Evolutionary conservation across 2,329 filamentous ascomycete species (phyloP).

Genomic region (Aspergillus versicolor): DNA sequence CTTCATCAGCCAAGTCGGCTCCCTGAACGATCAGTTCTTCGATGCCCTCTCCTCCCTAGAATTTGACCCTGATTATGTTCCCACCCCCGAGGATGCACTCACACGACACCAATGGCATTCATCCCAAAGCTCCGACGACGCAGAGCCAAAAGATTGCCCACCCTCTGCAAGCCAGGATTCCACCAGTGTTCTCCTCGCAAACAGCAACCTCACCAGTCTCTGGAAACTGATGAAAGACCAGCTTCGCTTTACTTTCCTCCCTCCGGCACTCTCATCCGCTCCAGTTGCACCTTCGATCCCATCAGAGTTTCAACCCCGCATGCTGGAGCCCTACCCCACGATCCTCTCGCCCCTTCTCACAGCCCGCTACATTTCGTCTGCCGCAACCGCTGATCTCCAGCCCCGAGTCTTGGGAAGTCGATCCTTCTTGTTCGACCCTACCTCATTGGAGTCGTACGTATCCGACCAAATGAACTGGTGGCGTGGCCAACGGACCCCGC

Average conservation of each 20-base stretch:
- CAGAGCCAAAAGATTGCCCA: slow-evolving; percentile 12
- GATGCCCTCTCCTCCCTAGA: slow-evolving; percentile 43
- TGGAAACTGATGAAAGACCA: slow-evolving; percentile 66
- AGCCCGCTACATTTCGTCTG: slow-evolving; percentile 43
- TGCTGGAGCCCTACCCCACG: slow-evolving; percentile 38
- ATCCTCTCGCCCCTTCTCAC: slow-evolving; percentile 46
- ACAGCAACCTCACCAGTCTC: slow-evolving; percentile 60
- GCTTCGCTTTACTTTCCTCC: slow-evolving; percentile 52
- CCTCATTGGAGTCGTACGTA: slow-evolving; percentile 65
- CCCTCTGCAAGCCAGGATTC: slow-evolving; percentile 43
- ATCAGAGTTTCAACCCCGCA: slow-evolving; percentile 32
- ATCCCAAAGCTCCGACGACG: slow-evolving; percentile 10
- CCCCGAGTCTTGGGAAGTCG: slow-evolving; percentile 52
- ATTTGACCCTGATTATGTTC: slow-evolving; percentile 27
- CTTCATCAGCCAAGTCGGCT: slow-evolving; percentile 74
- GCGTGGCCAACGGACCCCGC: slow-evolving; percentile 70
- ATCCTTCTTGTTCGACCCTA: slow-evolving; percentile 65
- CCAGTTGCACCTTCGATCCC: slow-evolving; percentile 30
- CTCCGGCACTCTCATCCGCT: slow-evolving; percentile 14
- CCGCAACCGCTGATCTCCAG: slow-evolving; percentile 23
- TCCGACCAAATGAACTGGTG: slow-evolving; percentile 78
- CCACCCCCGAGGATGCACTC: slow-evolving; percentile 24
- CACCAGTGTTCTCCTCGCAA: slow-evolving; percentile 52
- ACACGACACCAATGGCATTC: slow-evolving; percentile 1
- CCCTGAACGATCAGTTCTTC: slow-evolving; percentile 66